Evolutionary conservation across 495 filamentous ascomycete genomes (phyloP).

Genomic region (Xylaria flabelliformis): DNA sequence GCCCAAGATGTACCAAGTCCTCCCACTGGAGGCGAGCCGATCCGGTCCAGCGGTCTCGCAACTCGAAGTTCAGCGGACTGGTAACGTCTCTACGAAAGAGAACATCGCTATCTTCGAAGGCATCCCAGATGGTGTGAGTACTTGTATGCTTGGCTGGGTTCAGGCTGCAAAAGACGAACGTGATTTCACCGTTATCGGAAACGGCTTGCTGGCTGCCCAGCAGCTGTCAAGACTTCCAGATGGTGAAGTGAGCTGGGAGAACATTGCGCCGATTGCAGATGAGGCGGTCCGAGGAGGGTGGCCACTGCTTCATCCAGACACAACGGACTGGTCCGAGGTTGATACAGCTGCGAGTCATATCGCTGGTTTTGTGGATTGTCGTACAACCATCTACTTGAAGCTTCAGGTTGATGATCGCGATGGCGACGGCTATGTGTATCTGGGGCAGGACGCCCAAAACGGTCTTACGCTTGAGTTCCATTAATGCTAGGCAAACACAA

Average conservation of each 20-base stretch:
- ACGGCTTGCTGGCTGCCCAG: conserved; percentile 35
- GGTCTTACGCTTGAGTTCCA: conserved; percentile 23
- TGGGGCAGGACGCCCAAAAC: conserved; percentile 35
- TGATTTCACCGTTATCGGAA: conserved; percentile 41
- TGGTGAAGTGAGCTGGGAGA: conserved; percentile 10
- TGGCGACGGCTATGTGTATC: conserved; percentile 34
- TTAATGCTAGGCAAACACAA: background rate
- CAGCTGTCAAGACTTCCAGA: conserved; percentile 42
- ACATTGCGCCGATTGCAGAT: conserved; percentile 4
- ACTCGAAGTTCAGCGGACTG: conserved; percentile 38
- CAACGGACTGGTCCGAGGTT: conserved; percentile 34
- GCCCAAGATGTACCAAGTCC: conserved; percentile 56
- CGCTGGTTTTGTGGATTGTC: conserved; percentile 31
- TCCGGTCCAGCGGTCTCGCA: conserved; percentile 43
- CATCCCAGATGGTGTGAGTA: conserved; percentile 39
- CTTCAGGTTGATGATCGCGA: conserved; percentile 19
- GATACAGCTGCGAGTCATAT: conserved; percentile 24
- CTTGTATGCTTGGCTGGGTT: conserved; percentile 43
- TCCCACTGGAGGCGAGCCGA: conserved; percentile 57
- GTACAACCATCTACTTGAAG: conserved; percentile 31
- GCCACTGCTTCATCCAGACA: conserved; percentile 30
- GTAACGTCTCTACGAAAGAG: conserved; percentile 36
- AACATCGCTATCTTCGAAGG: conserved; percentile 43
- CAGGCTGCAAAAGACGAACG: conserved; percentile 41
- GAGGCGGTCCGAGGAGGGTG: conserved; percentile 20